These are phyloP conservation scores for Tilletia indica DNA, from an alignment of 1,284 basidiomycete species.

Conservation along the genomic window DNA sequence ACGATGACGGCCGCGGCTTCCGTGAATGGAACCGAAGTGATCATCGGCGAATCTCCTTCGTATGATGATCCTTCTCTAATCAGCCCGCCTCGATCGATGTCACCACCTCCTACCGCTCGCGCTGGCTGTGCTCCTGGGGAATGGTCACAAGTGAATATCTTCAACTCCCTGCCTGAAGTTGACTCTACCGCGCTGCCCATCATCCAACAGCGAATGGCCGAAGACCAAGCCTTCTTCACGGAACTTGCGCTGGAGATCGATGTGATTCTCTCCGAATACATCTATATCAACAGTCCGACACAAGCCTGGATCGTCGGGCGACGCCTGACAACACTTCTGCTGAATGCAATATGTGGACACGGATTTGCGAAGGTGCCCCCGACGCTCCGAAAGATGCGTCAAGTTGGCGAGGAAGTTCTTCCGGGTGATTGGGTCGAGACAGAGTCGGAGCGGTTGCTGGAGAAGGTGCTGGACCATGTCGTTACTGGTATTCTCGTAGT, in stretches of 20 bases:
- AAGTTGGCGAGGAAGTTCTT: neutral
- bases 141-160: neutral
- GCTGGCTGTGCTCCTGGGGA: neutral
- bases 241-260: conserved; percentile 5
- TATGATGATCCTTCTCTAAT: neutral
- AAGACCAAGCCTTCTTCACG: neutral
- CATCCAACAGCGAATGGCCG: neutral
- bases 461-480: conserved; percentile 25
- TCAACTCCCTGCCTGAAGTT: neutral
- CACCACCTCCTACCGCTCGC: conserved; percentile 1
- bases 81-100: conserved; percentile 1
- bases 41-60: too few relatives aligned
- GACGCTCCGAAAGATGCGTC: neutral
- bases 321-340: neutral
- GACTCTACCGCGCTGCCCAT: neutral
- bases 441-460: conserved; percentile 15
- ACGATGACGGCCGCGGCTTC: neutral
- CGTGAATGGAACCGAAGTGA: neutral
- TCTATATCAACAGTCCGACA: conserved; percentile 8
- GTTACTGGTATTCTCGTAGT: conserved; percentile 24
- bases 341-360: neutral
- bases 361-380: conserved; percentile 12
- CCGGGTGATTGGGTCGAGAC: conserved; percentile 13
- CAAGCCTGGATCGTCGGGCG: conserved; percentile 2
- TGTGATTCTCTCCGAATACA: conserved; percentile 10